A percentile compares a stretch with the other conserved stretches of the same genome.
These are phyloP conservation scores for Pyrus pyrifolia DNA, from an alignment of 306 rosid genomes.

Conservation along the genomic window DNA sequence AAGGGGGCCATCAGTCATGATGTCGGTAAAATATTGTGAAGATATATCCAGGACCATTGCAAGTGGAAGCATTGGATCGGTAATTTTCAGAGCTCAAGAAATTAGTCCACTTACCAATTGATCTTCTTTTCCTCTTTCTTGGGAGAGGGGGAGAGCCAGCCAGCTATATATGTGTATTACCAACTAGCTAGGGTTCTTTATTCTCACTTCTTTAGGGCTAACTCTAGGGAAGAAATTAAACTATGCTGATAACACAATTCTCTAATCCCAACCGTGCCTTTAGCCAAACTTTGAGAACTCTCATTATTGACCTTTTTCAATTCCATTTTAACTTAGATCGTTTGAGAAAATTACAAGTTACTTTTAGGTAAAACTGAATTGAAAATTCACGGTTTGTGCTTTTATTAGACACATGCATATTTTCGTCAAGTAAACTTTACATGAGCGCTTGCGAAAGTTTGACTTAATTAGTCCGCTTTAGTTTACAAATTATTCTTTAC, in stretches of 20 bases:
- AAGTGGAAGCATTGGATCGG: conserved; percentile 30
- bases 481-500: neutral
- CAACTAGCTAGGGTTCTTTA: neutral
- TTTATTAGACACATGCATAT: neutral
- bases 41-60: neutral
- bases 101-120: conserved; percentile 18
- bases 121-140: neutral
- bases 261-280: neutral
- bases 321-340: neutral
- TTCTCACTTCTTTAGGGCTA: neutral
- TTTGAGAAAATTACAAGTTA: neutral
- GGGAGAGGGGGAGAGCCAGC: conserved; percentile 1
- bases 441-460: neutral
- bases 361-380: no score
- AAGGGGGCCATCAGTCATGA: neutral
- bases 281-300: neutral
- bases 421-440: neutral
- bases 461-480: neutral
- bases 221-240: neutral
- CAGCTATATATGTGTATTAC: neutral
- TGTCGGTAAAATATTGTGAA: conserved; percentile 4
- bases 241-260: neutral
- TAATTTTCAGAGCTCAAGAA: conserved; percentile 27
- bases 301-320: neutral
- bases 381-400: no score